A percentile compares a stretch with the other conserved stretches of the same genome.
phyloP scores from a whole-genome alignment of 768 basidiomycete species.

The Pleurotus salmoneostramineus region DNA sequence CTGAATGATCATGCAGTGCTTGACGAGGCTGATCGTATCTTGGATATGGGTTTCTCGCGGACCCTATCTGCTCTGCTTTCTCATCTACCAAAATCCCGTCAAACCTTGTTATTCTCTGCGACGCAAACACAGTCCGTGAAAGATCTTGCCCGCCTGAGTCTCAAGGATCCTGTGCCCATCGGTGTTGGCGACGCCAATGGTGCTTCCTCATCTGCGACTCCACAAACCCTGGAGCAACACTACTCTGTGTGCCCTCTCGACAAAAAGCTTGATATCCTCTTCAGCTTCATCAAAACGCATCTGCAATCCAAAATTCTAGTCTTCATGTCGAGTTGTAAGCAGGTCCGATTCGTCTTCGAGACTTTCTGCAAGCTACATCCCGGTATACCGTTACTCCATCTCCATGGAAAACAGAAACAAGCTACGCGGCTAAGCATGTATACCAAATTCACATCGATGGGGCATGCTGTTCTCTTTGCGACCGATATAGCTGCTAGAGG shows the following conservation, averaged over 20 bases:
- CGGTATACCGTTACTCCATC: conserved; percentile 85
- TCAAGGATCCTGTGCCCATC: conserved; percentile 76
- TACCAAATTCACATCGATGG: conserved; percentile 74
- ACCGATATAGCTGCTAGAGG: conserved; percentile 97
- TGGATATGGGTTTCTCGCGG: conserved; percentile 93
- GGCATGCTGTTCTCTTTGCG: conserved; percentile 85
- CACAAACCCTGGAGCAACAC: conserved; percentile 81
- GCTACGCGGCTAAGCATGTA: conserved; percentile 82
- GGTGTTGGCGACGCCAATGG: conserved; percentile 49
- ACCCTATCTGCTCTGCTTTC: conserved; percentile 88
- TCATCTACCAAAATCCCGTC: conserved; percentile 87
- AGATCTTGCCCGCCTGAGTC: conserved; percentile 86
- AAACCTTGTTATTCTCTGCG: conserved; percentile 95
- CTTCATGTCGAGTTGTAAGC: conserved; percentile 93
- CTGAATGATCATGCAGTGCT: conserved; percentile 52
- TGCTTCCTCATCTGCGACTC: conserved; percentile 51
- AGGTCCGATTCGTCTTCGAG: conserved; percentile 95
- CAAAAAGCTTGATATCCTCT: conserved; percentile 86
- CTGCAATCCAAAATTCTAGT: conserved; percentile 89
- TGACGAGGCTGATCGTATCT: conserved; percentile 94
- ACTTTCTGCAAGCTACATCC: conserved; percentile 96
- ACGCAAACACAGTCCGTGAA: conserved; percentile 90
- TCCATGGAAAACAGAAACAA: conserved; percentile 97
- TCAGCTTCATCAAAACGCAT: conserved; percentile 94
- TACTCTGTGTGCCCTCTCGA: conserved; percentile 83